Base-by-base conservation (phyloP, 1,284 basidiomycete species). In the Leccinum pachyderme region DNA sequence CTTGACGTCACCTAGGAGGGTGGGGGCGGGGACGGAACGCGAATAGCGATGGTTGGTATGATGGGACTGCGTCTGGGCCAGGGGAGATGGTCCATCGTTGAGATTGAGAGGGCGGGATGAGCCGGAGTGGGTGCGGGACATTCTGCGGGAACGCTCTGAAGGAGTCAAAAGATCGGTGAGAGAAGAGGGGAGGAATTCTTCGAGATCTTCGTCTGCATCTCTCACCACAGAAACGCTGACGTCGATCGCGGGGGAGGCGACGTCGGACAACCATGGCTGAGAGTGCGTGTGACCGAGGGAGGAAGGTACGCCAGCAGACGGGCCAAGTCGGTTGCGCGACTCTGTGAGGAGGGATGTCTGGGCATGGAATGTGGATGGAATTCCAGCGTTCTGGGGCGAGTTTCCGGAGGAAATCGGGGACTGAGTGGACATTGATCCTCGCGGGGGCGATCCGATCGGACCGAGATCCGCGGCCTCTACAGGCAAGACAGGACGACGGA, bases 81-180 rank as follows among this genome's bases (percentile, higher is more conserved):
- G 67, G 4, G 62, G 58, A 28, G 69, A 55, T 0, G 69, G 59
- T 0, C 60, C 4, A 51, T 72, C 70, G 9, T 59, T 61, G 27
- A 59, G 25, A 51, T 67, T 61, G 47, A 51, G 46, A 8, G 67
- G 59, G 56, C 73, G 57, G 50, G 70, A 63, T 61, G 77, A 74
- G 49, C 74, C 76, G 25, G 81, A 80, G 52, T 82, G 81, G 15
- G 82, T 84, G 50, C 89, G 81, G 18, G 87, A 90, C 81, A 92
- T 84, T 47, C 92, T 76, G 43, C 93, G 77, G 32, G 83, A 87
- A 52, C 81, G 76, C 71, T 96, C 94, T 58, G 87, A 89, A 0
- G 91, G 91, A 0, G 92, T 95, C 45, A 96, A 75, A 15, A 96
- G 76, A 58, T 95, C 93, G n/a, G 84, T 90, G 49, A 96, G 74